Evolutionary conservation across 169 alveolate genomes (phyloP), one percentile per base, ranked within the genome.

Genomic region (Theileria annulata): DNA sequence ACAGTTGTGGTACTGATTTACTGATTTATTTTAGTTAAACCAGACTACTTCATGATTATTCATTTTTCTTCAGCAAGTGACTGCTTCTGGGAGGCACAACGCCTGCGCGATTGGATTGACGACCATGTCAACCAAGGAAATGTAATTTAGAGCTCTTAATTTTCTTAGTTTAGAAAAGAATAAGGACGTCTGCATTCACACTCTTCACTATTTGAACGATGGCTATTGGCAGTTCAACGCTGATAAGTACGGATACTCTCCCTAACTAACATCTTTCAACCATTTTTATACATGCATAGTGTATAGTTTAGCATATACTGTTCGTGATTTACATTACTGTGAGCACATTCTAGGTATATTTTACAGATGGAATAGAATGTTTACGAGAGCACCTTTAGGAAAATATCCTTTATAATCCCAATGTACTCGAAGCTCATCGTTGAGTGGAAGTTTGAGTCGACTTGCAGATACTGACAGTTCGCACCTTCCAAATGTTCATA

Each of bases 101-200:
- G 99, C 99, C 23, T 95, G 98, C 76, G 99, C 99, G 19, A 93
- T 98, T 35, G 99, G 99, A 49, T 80, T 93, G 56, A 95, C 97
- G 67, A 86, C 93, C 15, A 96, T 96, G 98, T 94, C 98, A 42
- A 90, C 99, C 0, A 94, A 88, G 67, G 98, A 94, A 78, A 97
- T 97, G 96, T 88, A 73, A 80, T 93, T 59, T 31, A n/a, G 6
- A 31, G 47, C 66, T 30, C 12, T 66, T 21, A 19, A 23, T 17
- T 28, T 8, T 37, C 64, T 70, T 71, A 92, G 96, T 28, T 85
- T 91, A 56, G 90, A 86, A 28, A 81, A 87, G 54, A 94, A 94
- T 88, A 93, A 94, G 81, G 99, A 97, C 42, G 89, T 95, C 21
- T 97, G 98, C 72, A 93, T 98, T 47, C 99, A 96, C 81, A 92